Evolutionary conservation across 306 rosid species (phyloP), one percentile per base, ranked within the genome.

Genomic region (Vigna reflexopilosa): DNA sequence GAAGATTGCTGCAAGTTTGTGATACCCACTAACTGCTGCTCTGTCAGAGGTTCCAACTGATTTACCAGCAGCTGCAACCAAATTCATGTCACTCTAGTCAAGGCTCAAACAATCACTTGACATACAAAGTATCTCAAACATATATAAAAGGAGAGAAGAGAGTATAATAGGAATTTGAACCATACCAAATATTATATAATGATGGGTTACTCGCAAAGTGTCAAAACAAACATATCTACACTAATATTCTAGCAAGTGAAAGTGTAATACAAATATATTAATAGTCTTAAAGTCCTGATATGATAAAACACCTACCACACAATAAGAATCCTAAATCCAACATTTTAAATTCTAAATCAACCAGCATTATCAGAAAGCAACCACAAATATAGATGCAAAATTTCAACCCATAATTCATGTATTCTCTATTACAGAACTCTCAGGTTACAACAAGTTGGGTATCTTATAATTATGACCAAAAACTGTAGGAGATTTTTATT

Each of bases 31-130:
- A 91, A 62, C 82, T 93, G 98, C 84, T 93, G 95, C 82, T 93
- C 98, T 2, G 94, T 91, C 52, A 93, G 89, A 70, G 98, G 97
- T 83, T 91, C 98, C 86, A 93, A 76, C 77, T 93, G 97, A 87
- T 68, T 91, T 69, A 83, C 86, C 79, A 93, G 91, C 55, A 93
- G 96, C 98, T 93, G 89, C 83, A 84, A 63, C 81, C 67, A 73
- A 49, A 72, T 73, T 45, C 52, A 22, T 51, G 1, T 20, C 26
- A 55, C 61, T 70, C 77, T 28, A 40, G 45, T 69, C 69, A 54
- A 45, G 20, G 11, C 54, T 16, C 38, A 67, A 45, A 26, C 28
- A 26, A 26, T 26, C 28, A 26, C 28, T 26, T 26, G 28, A 26
- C 28, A 26, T 26, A 26, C 28, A 26, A 26, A 26, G 28, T 26